Base-by-base conservation (phyloP, 2,329 filamentous ascomycete genomes). In the Ophidiomyces ophidiicola region DNA sequence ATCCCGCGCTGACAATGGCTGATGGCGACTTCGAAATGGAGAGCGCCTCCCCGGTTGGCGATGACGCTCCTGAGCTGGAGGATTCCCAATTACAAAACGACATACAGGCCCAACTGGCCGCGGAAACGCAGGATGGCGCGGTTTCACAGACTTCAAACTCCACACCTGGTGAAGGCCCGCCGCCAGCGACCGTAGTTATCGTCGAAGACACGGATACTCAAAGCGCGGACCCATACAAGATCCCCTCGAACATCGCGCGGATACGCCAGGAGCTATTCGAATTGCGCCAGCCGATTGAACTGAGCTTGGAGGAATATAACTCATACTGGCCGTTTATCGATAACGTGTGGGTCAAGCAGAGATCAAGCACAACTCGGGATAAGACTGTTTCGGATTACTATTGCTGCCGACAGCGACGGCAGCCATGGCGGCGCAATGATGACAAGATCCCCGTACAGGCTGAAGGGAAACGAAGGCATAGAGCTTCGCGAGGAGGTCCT, bases 281-380 rank as follows among this genome's bases (percentile, higher is more conserved):
- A 35, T 56, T 65, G 48, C 61, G 58, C 32, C 62, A 67, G 26
- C 58, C 62, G 5, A 61, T 68, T 36, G 64, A 68, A 49, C 60
- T 68, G 32, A 62, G 58, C 12, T 47, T 61, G 25, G 57, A 61
- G 17, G 65, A 68, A 37, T 68, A 66, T 43, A 62, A 66, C 42
- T 59, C 54, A 11, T 67, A 66, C 46, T 67, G 63, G 58, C 64
- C 64, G 5, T 68, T 64, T 36, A 62, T 68, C 35, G 65, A 68
- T 46, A 68, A 68, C 46, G 60, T 67, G n/a, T 68, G 64, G 64
- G 62, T 67, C 7, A 66, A 66, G 38, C 61, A 66, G 45, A 58
- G 64, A 43, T 57, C 55, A 11, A 59, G 61, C 42, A 51, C 59
- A 5, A 62, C 58, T 46, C 61, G 60, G 46, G 60, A 59, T 44